Base-by-base conservation (phyloP, 78 protist species). In the Trichosphaerium sp. region DNA sequence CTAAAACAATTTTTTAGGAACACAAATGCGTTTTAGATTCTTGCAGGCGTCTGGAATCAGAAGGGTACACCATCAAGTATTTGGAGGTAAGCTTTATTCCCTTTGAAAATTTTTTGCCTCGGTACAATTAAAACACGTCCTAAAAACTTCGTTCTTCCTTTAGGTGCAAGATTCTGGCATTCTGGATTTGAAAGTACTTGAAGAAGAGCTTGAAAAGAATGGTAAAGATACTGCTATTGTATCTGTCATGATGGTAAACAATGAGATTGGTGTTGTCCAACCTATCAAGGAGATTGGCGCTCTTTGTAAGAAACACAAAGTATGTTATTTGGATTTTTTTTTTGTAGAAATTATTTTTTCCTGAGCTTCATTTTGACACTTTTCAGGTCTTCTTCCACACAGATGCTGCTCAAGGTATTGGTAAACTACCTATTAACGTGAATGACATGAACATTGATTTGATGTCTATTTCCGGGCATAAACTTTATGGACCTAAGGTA, bases 1-100 rank as follows among this genome's bases (percentile, higher is more conserved):
- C 8, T 62, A 12, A 25, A 1, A 28, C 3, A 31, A 73, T n/a
- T n/a, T n/a, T n/a, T n/a, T n/a, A n/a, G 58, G 97, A 91, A 76
- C 98, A 91, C 84, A 94, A 91, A 72, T 91, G 98, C 63, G 97
- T 96, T 34, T 69, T 96, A 15, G 99, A 96, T 75, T 83, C 95
- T 37, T 96, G 98, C 80, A 75, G 99, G 25, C 66, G 25, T 18
- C 67, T 96, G 12, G 89, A 92, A 48, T 31, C 35, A n/a, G 88
- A 92, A 48, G 99, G 99, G 55, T 89, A 91, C 40, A 73, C 74
- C 4, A 82, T 89, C 25, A 83, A 89, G 3, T 82, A 73, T 39
- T 6, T 12, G 11, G 59, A 54, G 10, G 59, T 54, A 10, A 54
- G 10, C 11, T 10, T 35, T 21, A 54, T 54, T 10, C 6, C 32